phyloP scores from a whole-genome alignment of 2,329 filamentous ascomycete genomes.

The Penicillium janthinellum region DNA sequence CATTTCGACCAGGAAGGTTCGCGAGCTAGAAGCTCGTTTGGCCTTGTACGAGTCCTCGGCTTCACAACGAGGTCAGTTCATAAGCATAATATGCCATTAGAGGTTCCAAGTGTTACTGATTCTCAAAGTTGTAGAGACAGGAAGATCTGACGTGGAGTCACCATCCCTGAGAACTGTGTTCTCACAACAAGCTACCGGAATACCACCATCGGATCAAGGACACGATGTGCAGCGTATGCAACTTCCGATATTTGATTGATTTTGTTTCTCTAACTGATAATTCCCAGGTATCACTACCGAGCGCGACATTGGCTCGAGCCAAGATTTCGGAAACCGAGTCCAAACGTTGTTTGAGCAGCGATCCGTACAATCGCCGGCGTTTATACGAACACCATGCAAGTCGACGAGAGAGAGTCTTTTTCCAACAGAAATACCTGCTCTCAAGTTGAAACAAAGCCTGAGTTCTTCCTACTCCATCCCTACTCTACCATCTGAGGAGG shows the following conservation, averaged over 20 bases:
- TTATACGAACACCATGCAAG: not conserved
- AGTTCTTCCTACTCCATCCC: not conserved
- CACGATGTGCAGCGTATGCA: not conserved
- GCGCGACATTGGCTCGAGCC: conserved; percentile 18
- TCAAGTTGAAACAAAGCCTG: not conserved
- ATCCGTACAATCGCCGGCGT: not conserved
- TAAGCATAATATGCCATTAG: too few species aligned
- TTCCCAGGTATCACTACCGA: conserved; percentile 1
- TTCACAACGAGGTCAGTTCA: not conserved
- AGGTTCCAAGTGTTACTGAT: not conserved
- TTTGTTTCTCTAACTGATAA: not conserved
- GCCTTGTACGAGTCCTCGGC: not conserved
- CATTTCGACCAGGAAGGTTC: not conserved
- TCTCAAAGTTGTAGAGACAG: not conserved
- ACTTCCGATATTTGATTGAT: not conserved
- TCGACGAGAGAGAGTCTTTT: not conserved
- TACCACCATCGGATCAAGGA: not conserved
- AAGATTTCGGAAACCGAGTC: conserved; percentile 8
- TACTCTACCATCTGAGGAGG: not conserved
- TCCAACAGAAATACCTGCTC: not conserved
- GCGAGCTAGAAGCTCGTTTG: not conserved
- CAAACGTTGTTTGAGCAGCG: conserved; percentile 7
- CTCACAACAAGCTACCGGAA: not conserved
- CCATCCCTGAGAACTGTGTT: not conserved
- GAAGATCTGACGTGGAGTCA: not conserved